Conservation (phyloP, 1,284 basidiomycete species). For the Cutaneotrichosporon sp. region DNA sequence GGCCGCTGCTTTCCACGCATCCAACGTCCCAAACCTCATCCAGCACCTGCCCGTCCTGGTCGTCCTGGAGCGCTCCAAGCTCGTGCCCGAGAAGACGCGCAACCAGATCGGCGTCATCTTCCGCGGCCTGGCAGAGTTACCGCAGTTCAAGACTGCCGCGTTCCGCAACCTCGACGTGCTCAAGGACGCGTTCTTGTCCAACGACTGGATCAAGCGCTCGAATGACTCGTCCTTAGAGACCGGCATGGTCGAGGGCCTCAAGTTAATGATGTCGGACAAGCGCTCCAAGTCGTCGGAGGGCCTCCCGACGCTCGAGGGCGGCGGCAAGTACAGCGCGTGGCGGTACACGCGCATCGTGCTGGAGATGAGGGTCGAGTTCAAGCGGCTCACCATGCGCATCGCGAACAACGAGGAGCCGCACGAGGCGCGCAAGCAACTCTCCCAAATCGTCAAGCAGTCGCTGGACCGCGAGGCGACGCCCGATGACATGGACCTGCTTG, state of each 20-base stretch:
- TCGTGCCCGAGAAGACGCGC: slow-evolving; percentile 30
- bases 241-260: slow-evolving; percentile 50
- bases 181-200: slow-evolving; percentile 50
- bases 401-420: slow-evolving; percentile 37
- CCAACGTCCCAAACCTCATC: slow-evolving; percentile 39
- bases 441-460: slow-evolving; percentile 37
- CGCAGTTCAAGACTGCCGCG: slow-evolving; percentile 51
- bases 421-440: slow-evolving; percentile 39
- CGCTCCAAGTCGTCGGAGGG: slow-evolving; percentile 23
- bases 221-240: slow-evolving; percentile 39
- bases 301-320: slow-evolving; percentile 31
- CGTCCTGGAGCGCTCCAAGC: slow-evolving; percentile 33
- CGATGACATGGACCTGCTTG: slow-evolving; percentile 49
- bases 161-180: slow-evolving; percentile 49
- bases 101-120: slow-evolving; percentile 32
- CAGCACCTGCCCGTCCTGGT: slow-evolving; percentile 46
- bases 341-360: slow-evolving; percentile 50
- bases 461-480: slow-evolving; percentile 41
- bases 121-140: slow-evolving; percentile 36
- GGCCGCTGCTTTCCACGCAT: slow-evolving; percentile 34
- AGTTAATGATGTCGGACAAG: slow-evolving; percentile 51
- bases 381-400: slow-evolving; percentile 44
- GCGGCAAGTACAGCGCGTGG: slow-evolving; percentile 45
- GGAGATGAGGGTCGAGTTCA: slow-evolving; percentile 52
- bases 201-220: slow-evolving; percentile 45